phyloP scores from a whole-genome alignment of 345 rosid species.

The Linum lewisii region DNA sequence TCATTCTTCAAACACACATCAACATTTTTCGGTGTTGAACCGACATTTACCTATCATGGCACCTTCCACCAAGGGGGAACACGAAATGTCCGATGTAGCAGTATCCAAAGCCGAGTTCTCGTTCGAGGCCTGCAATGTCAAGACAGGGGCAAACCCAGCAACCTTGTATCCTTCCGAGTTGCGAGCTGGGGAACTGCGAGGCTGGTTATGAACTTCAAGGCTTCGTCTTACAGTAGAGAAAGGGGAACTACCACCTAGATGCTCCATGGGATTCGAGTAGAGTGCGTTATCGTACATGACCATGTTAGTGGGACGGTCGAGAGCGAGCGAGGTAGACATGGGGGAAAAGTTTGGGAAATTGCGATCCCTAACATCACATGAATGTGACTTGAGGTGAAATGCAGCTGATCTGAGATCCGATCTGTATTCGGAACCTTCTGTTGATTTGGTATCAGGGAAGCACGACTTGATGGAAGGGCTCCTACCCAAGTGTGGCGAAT shows the following conservation, averaged over 20 bases:
- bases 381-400: neutral
- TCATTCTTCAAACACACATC: neutral
- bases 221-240: neutral
- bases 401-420: neutral
- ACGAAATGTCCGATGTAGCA: neutral
- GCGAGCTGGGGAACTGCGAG: neutral
- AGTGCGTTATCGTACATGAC: conserved; percentile 1
- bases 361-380: neutral
- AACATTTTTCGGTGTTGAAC: neutral
- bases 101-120: neutral
- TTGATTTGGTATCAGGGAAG: conserved; percentile 4
- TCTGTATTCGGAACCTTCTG: neutral
- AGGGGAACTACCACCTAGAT: neutral
- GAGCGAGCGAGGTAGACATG: neutral
- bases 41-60: neutral
- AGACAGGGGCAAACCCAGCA: neutral
- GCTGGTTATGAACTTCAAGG: neutral
- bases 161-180: neutral
- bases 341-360: neutral
- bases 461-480: conserved; percentile 7
- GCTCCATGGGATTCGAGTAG: neutral
- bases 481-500: neutral
- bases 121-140: neutral
- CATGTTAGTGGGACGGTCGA: neutral
- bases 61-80: neutral